Evolutionary conservation across 495 filamentous ascomycete species (phyloP).

Genomic region (Letharia columbiana): DNA sequence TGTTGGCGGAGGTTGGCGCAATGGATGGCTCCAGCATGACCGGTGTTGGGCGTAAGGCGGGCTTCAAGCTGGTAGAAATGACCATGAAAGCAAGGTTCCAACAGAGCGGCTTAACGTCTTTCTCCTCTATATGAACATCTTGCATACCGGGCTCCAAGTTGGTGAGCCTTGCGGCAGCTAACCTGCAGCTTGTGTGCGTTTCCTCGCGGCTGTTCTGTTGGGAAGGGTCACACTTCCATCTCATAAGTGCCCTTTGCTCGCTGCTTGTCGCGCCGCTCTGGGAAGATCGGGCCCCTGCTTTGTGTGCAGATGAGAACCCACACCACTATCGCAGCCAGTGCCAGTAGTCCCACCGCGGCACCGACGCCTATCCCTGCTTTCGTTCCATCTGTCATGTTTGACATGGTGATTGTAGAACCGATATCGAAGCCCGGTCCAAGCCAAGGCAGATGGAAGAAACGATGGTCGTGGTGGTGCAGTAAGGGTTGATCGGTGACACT

Average conservation of each 20-base stretch:
- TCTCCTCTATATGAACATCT: not conserved
- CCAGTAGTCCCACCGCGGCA: not conserved
- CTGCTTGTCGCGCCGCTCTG: not conserved
- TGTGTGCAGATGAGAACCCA: not conserved
- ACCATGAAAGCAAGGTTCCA: not conserved
- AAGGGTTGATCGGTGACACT: not conserved
- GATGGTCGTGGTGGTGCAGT: not conserved
- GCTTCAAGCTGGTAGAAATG: not conserved
- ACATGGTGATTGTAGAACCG: not conserved
- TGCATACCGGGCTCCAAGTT: not conserved
- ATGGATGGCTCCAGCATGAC: not conserved
- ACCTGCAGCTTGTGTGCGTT: not conserved
- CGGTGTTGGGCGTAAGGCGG: not conserved
- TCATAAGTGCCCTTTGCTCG: not conserved
- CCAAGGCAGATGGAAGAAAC: not conserved
- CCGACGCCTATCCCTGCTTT: slow-evolving; percentile 2
- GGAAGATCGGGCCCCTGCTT: not conserved
- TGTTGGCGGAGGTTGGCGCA: not conserved
- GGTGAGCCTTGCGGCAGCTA: not conserved
- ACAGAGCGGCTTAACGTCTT: not conserved
- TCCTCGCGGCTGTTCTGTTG: not conserved
- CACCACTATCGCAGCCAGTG: not conserved
- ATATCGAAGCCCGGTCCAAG: not conserved
- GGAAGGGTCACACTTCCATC: not conserved
- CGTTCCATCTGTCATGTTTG: slow-evolving; percentile 3